phyloP scores from a whole-genome alignment of 257 asterid species.

The Scutellaria baicalensis region DNA sequence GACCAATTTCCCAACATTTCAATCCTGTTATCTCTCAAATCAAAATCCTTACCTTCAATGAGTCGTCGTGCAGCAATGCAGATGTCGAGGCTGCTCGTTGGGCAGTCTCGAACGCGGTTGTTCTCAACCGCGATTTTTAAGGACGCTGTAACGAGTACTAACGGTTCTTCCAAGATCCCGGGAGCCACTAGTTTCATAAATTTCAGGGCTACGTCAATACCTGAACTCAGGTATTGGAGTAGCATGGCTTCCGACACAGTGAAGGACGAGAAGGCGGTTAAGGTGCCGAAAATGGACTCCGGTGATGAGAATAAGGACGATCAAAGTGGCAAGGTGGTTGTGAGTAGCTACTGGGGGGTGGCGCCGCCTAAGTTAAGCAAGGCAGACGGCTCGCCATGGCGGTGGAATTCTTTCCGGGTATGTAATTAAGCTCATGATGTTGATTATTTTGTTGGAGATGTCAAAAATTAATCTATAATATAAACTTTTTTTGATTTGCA shows the following conservation, averaged over 20 bases:
- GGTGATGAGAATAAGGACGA: neutral
- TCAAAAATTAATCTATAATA: too few relatives aligned
- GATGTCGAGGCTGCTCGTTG: conserved; percentile 20
- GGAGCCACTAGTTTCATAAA: neutral
- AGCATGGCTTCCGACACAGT: neutral
- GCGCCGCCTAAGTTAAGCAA: conserved; percentile 34
- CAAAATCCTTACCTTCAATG: conserved; percentile 17
- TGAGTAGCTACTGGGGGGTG: conserved; percentile 73
- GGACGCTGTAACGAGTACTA: neutral
- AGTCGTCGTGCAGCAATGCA: conserved; percentile 25
- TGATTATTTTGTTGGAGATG: too few relatives aligned
- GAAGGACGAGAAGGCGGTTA: conserved; percentile 16
- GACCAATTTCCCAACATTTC: neutral
- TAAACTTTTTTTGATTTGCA: too few relatives aligned
- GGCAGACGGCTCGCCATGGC: conserved; percentile 67
- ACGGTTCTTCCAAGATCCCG: neutral
- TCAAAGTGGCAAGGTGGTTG: conserved; percentile 11
- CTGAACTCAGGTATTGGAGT: conserved; percentile 27
- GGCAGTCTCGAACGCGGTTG: conserved; percentile 13
- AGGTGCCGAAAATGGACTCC: neutral
- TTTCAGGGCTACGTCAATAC: neutral
- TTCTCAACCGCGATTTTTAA: conserved; percentile 4
- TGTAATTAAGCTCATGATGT: neutral
- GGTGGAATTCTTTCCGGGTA: conserved; percentile 69
- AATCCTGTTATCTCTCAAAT: neutral